Evolutionary conservation across 768 basidiomycete species (phyloP), one percentile per base, ranked within the genome.

Genomic region (Pleurotus tuoliensis): DNA sequence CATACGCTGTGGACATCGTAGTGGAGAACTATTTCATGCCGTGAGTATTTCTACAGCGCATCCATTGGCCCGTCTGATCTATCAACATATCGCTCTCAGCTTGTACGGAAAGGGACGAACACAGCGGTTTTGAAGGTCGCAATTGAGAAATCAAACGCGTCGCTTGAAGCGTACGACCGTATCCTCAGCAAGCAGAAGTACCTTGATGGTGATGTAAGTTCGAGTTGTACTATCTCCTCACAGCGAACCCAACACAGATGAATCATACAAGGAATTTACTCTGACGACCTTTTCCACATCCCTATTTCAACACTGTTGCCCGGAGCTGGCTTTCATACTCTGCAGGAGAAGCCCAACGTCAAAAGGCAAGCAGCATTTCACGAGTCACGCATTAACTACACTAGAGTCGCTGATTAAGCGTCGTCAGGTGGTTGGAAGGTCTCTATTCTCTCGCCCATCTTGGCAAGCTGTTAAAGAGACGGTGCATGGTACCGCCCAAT

Each of bases 251-350:
- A 43, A 20, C 6, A 39, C 39, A 52, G 12, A 56, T 25, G 44
- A 15, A 41, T 12, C 34, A 53, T 27, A 43, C 18, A 18, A 69
- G 70, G 64, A 67, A n/a, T 18, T 87, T 54, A 83, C 82, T 7
- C 69, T 86, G 1, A 82, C 80, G 86, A 87, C 62, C 71, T 87
- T 12, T 78, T 77, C 66, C 83, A 85, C 64, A 63, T 86, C 27
- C 76, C 83, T 0, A 78, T 76, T 47, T 70, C 64, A 2, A 25
- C 55, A 1, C 13, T 62, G 54, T 60, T 71, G 20, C 56, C 45
- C n/a, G 12, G 5, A 1, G 58, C 60, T 0, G 73, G 72, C 1
- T 57, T 61, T 41, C 60, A 69, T 9, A 57, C 73, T 7, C 58
- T 81, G 18, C 65, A 64, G 27, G 59, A 68, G 27, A 69, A 72